A percentile compares a stretch with the other conserved stretches of the same genome.
Evolutionary conservation across 2,329 filamentous ascomycete species (phyloP).

Genomic region (Sclerotinia borealis): DNA sequence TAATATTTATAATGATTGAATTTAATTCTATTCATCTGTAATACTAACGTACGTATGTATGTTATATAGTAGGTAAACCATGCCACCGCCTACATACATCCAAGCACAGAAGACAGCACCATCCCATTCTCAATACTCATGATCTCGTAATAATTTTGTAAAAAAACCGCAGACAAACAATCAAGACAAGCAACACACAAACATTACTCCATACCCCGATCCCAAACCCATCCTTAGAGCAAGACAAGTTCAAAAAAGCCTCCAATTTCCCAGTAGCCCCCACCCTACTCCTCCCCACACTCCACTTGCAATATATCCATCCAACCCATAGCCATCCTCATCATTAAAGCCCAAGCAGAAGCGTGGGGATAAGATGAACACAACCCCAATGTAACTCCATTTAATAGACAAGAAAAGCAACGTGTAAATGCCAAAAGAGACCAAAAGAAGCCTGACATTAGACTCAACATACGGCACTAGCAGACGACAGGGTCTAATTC

Average conservation of each 20-base stretch:
- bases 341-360: conserved; percentile 5
- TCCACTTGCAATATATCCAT: conserved; percentile 7
- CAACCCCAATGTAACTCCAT: background rate
- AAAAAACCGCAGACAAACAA: background rate
- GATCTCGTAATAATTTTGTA: conserved; percentile 4
- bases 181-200: conserved; percentile 1
- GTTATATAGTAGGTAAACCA: background rate
- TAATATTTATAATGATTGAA: background rate
- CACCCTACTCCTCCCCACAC: background rate
- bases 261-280: background rate
- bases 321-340: background rate
- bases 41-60: conserved; percentile 5
- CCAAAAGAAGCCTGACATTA: conserved; percentile 6
- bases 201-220: background rate
- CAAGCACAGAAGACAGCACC: background rate
- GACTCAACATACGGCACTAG: conserved; percentile 13
- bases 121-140: conserved; percentile 5
- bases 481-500: conserved; percentile 4
- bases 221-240: background rate
- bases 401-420: conserved; percentile 4
- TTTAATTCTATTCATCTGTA: conserved; percentile 1
- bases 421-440: conserved; percentile 6
- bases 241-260: background rate
- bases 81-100: background rate
- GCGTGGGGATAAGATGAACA: background rate